phyloP scores from a whole-genome alignment of 768 basidiomycete genomes.

The Tulasnella sp. region DNA sequence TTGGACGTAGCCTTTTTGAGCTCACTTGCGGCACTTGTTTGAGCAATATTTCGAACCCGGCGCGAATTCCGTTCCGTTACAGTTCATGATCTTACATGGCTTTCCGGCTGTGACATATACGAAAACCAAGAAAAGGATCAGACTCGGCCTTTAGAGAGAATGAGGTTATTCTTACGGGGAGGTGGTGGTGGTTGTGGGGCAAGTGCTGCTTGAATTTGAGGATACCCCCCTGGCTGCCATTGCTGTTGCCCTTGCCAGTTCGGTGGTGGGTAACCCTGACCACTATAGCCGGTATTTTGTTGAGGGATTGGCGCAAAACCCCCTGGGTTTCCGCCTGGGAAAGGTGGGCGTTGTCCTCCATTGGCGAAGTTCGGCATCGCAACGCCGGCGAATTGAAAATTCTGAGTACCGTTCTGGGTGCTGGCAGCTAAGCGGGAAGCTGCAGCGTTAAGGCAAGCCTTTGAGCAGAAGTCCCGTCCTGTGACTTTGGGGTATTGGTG shows the following conservation, averaged over 20 bases:
- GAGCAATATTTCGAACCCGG: slow-evolving; percentile 15
- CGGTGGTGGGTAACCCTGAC: background rate
- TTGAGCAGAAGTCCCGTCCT: background rate
- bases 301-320: background rate
- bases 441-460: background rate
- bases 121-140: background rate
- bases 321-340: background rate
- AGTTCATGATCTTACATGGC: slow-evolving; percentile 4
- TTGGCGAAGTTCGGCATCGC: background rate
- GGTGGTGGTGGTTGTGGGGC: background rate
- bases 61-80: background rate
- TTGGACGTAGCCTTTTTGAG: background rate
- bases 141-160: background rate
- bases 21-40: slow-evolving; percentile 6
- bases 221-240: background rate
- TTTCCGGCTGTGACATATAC: background rate
- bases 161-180: background rate
- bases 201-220: background rate
- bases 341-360: background rate
- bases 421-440: background rate
- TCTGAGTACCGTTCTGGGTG: background rate
- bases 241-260: background rate
- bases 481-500: background rate
- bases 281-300: background rate
- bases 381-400: background rate